These are phyloP conservation scores for Zizania latifolia DNA, from an alignment of 176 grass and related monocot species.

Conservation along the genomic window DNA sequence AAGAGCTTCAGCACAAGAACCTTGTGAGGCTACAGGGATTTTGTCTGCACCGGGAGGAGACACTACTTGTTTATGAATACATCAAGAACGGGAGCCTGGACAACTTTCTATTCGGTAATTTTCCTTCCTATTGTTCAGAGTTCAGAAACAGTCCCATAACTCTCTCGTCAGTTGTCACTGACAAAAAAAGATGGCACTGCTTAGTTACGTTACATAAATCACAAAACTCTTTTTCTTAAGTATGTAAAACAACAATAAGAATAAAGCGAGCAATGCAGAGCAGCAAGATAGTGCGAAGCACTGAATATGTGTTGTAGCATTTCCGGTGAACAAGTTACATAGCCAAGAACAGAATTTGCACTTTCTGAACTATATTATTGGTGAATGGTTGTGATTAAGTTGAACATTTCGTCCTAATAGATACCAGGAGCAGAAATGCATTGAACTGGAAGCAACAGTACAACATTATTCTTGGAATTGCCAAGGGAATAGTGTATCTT, in stretches of 20 bases:
- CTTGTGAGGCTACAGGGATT: constrained; percentile 37
- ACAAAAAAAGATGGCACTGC: too few species aligned
- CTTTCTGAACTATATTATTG: neutral
- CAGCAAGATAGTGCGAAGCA: too few species aligned
- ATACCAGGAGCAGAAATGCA: neutral
- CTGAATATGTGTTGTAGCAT: too few species aligned
- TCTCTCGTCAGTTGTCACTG: too few species aligned
- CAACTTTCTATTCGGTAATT: constrained; percentile 27
- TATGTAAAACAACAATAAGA: too few species aligned
- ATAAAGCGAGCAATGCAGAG: too few species aligned
- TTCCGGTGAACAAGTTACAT: neutral
- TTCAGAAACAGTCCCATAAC: too few species aligned
- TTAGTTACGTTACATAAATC: too few species aligned
- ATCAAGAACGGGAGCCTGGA: constrained; percentile 35
- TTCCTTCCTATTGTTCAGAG: neutral
- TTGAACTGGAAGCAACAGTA: constrained; percentile 29
- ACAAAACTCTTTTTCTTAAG: too few species aligned
- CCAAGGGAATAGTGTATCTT: constrained; percentile 50
- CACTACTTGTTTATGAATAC: constrained; percentile 24
- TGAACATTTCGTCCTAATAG: neutral
- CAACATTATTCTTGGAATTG: constrained; percentile 45
- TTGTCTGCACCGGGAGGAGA: constrained; percentile 18
- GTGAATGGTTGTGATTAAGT: neutral
- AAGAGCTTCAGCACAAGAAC: constrained; percentile 52
- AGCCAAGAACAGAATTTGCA: neutral